Evolutionary conservation across 441 rosid species (phyloP), one percentile per base, ranked within the genome.

Genomic region (Euphorbia celastroides): DNA sequence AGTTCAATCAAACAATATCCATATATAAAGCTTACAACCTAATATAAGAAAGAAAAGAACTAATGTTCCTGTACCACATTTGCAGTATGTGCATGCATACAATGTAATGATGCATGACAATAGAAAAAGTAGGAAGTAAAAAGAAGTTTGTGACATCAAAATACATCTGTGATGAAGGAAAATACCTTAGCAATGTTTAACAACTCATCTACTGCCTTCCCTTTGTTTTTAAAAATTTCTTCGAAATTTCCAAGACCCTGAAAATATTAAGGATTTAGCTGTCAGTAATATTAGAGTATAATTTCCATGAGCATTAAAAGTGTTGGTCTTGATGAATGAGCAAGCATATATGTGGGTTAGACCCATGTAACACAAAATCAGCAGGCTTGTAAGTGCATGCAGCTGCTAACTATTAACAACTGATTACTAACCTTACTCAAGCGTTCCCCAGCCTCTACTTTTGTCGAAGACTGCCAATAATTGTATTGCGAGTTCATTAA

Each of bases 391-490:
- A 61, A 28, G 62, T 25, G 36, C n/a, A 32, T 46, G 64, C 51
- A 56, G 27, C 38, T n/a, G n/a, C n/a, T 74, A 59, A 42, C 41
- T 25, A 27, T 48, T n/a, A 66, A 63, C 31, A 54, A 57, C 77
- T 74, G 41, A n/a, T n/a, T n/a, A n/a, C n/a, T n/a, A n/a, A 80
- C 90, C 88, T 81, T 88, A 67, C 20, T 76, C 74, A 91, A 77
- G 42, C 82, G 82, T 67, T 94, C 91, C 74, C 73, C 92, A 57
- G 97, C 99, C 70, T 94, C 99, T 73, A 77, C 76, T 74, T 91
- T 94, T 34, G 93, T 80, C 70, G 62, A 66, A 57, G 97, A 84
- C 99, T 94, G 82, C 71, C 74, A 58, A 62, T 17, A 74, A 70
- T 55, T 20, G 42, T 25, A 67, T 70, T 50, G 55, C 44, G n/a